Percentiles rank a stretch among this genome's conserved stretches.
These are phyloP conservation scores for Phylloporus sp. DNA, from an alignment of 768 basidiomycete species.

Conservation along the genomic window DNA sequence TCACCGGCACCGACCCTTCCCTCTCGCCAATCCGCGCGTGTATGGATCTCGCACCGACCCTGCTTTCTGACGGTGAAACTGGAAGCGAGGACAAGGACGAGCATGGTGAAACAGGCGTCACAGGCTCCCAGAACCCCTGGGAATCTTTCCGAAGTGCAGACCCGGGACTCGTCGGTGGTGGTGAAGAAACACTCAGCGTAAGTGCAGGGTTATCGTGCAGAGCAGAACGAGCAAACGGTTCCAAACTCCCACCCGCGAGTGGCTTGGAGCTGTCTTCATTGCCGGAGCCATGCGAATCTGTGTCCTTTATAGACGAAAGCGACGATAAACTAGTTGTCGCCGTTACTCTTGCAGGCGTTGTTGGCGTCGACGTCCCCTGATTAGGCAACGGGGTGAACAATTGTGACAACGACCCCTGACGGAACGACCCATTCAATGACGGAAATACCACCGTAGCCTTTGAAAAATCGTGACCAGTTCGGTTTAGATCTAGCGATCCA, in stretches of 20 bases:
- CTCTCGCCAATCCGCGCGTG: conserved; percentile 7
- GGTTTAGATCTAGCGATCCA: not conserved
- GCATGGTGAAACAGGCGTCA: conserved; percentile 14
- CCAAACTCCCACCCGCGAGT: not conserved
- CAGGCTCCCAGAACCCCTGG: conserved; percentile 29
- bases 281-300: not conserved
- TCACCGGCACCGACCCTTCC: not conserved
- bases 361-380: conserved; percentile 7
- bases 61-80: conserved; percentile 13
- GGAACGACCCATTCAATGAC: conserved; percentile 23
- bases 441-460: conserved; percentile 19
- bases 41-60: not conserved
- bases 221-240: not conserved
- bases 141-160: conserved; percentile 20
- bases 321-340: not conserved
- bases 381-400: not conserved
- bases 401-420: conserved; percentile 8
- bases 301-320: not conserved
- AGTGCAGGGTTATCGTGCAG: conserved; percentile 3
- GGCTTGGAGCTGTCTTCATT: conserved; percentile 2
- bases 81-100: conserved; percentile 15
- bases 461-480: conserved; percentile 7
- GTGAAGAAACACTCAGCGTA: conserved; percentile 9
- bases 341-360: conserved; percentile 8
- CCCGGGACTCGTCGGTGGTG: conserved; percentile 6